Conservation (phyloP, 2,329 filamentous ascomycete genomes). For the Fulvia fulva region DNA sequence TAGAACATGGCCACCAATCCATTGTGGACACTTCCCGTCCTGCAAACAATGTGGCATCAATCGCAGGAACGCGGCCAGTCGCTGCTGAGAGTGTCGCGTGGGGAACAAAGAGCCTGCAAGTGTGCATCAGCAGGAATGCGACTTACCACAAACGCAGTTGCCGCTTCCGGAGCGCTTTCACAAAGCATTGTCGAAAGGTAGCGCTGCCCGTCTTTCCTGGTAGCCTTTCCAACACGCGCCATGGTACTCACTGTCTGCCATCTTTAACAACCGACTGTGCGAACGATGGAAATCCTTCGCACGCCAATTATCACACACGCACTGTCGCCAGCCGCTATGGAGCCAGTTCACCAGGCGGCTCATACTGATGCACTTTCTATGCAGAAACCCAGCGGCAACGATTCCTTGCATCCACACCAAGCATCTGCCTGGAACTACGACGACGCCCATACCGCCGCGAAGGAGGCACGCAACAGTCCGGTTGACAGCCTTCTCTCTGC, state of each 20-base stretch:
- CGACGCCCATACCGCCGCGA: background rate
- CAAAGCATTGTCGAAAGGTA: conserved; percentile 6
- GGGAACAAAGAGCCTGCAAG: background rate
- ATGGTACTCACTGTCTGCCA: background rate
- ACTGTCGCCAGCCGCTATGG: background rate
- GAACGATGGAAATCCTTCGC: background rate
- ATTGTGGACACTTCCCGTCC: background rate
- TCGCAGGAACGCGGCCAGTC: background rate
- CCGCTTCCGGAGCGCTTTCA: background rate
- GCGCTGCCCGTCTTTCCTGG: background rate
- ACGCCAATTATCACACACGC: background rate
- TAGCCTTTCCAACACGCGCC: background rate
- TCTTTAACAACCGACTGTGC: background rate
- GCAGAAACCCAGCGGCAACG: background rate
- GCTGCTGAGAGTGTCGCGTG: background rate
- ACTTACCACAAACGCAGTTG: background rate
- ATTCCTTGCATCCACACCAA: background rate
- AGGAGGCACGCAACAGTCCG: background rate
- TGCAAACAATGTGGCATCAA: background rate
- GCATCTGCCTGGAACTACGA: background rate
- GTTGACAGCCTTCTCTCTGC: background rate
- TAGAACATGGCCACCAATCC: background rate
- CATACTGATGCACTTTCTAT: background rate
- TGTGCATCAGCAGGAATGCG: background rate
- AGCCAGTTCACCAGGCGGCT: background rate